Conservation (phyloP, 495 filamentous ascomycete genomes). For the Podospora tetraspora region DNA sequence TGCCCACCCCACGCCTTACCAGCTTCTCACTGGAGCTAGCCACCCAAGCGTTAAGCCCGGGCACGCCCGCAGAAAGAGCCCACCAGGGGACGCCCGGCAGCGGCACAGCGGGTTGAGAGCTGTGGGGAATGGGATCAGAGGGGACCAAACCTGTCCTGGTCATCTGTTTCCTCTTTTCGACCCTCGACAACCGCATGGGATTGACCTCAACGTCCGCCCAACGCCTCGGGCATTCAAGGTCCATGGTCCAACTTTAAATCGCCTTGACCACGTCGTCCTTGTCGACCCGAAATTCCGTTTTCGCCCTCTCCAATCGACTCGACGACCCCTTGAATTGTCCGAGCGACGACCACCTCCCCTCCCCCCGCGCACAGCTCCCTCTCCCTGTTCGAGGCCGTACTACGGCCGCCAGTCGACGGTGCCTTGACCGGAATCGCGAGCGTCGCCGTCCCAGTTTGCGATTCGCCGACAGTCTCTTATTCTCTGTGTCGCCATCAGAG, state of each 20-base stretch:
- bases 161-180: not conserved
- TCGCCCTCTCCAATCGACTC: not conserved
- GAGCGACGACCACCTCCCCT: not conserved
- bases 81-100: not conserved
- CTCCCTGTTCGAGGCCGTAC: not conserved
- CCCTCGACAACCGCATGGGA: not conserved
- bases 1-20: constrained; percentile 6
- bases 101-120: not conserved
- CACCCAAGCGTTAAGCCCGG: constrained; percentile 6
- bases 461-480: not conserved
- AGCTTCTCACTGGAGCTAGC: constrained; percentile 5
- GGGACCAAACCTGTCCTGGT: not conserved
- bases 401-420: not conserved
- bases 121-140: not conserved
- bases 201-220: not conserved
- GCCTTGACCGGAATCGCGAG: not conserved
- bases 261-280: not conserved
- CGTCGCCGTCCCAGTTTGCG: not conserved
- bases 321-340: not conserved
- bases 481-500: not conserved
- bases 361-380: too few species aligned
- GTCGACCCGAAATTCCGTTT: not conserved
- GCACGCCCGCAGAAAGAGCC: not conserved
- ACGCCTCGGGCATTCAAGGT: not conserved
- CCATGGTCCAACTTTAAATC: not conserved